Conservation (phyloP, 73 alveolate species). For the Tetrahymena malaccensis region DNA sequence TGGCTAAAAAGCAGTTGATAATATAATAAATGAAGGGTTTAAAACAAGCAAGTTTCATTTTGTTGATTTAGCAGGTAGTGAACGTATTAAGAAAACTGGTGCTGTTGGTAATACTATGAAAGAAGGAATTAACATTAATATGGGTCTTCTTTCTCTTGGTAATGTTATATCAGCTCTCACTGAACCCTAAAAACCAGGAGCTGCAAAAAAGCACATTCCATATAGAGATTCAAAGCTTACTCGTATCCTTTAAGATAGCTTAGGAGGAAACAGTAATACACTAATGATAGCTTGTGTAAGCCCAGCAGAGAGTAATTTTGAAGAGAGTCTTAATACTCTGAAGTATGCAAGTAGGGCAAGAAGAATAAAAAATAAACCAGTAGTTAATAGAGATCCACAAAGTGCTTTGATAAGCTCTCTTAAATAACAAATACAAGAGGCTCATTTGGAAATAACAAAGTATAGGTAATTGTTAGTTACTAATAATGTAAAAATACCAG, state of each 20-base stretch:
- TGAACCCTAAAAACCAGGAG: slow-evolving; percentile 60
- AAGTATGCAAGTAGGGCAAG: slow-evolving; percentile 95
- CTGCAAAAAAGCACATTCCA: slow-evolving; percentile 77
- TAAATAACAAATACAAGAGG: slow-evolving; percentile 48
- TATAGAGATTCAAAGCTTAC: slow-evolving; percentile 96
- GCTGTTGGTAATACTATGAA: slow-evolving; percentile 76
- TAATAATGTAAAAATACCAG: neutral
- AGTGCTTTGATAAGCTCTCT: slow-evolving; percentile 67
- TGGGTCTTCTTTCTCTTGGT: slow-evolving; percentile 84
- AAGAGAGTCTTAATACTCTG: slow-evolving; percentile 89
- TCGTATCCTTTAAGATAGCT: slow-evolving; percentile 92
- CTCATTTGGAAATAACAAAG: neutral
- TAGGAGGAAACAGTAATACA: slow-evolving; percentile 95
- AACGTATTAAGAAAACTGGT: slow-evolving; percentile 84
- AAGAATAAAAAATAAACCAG: slow-evolving; percentile 81
- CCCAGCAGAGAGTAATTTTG: slow-evolving; percentile 93
- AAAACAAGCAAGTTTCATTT: slow-evolving; percentile 89
- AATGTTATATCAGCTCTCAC: slow-evolving; percentile 91
- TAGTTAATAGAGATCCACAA: slow-evolving; percentile 76
- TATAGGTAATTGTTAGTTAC: neutral
- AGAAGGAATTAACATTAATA: slow-evolving; percentile 91
- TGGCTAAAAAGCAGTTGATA: neutral
- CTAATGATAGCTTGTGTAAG: slow-evolving; percentile 94
- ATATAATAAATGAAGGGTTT: slow-evolving; percentile 49
- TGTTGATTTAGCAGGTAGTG: slow-evolving; percentile 98